Evolutionary conservation across 306 rosid species (phyloP).

Genomic region (Quercus cerris): DNA sequence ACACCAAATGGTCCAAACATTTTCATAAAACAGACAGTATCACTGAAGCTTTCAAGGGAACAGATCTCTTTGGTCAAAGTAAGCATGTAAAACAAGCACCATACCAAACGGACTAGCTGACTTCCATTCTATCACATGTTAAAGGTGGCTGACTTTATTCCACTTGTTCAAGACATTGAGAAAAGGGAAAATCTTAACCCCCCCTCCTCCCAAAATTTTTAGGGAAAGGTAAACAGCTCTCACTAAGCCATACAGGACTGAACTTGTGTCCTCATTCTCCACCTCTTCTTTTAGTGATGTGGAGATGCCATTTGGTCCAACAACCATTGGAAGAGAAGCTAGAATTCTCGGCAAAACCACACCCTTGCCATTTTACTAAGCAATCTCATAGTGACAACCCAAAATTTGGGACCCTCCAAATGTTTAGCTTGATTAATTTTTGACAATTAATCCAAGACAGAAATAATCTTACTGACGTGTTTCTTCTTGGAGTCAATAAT

Average conservation of each 20-base stretch:
- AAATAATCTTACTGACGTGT: too few relatives aligned
- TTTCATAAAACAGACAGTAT: not conserved
- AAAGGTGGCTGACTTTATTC: not conserved
- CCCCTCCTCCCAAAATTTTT: not conserved
- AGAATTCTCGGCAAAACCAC: not conserved
- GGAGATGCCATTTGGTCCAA: not conserved
- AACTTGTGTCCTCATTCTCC: not conserved
- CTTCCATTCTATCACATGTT: not conserved
- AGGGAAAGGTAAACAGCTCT: not conserved
- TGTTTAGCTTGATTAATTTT: too few relatives aligned
- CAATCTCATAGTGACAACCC: not conserved
- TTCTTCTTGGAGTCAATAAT: not conserved
- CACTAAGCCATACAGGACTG: not conserved
- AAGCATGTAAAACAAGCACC: not conserved
- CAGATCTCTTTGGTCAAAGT: not conserved
- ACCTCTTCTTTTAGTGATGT: not conserved
- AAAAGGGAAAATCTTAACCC: not conserved
- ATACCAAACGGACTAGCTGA: not conserved
- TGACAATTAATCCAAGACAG: too few relatives aligned
- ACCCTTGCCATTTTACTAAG: not conserved
- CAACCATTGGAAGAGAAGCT: not conserved
- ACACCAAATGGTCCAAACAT: not conserved
- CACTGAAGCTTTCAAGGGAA: not conserved
- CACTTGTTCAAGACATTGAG: not conserved
- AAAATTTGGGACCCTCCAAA: too few relatives aligned